Evolutionary conservation across 2,329 filamentous ascomycete species (phyloP), one percentile per base, ranked within the genome.

Genomic region (Diaporthe sp.): DNA sequence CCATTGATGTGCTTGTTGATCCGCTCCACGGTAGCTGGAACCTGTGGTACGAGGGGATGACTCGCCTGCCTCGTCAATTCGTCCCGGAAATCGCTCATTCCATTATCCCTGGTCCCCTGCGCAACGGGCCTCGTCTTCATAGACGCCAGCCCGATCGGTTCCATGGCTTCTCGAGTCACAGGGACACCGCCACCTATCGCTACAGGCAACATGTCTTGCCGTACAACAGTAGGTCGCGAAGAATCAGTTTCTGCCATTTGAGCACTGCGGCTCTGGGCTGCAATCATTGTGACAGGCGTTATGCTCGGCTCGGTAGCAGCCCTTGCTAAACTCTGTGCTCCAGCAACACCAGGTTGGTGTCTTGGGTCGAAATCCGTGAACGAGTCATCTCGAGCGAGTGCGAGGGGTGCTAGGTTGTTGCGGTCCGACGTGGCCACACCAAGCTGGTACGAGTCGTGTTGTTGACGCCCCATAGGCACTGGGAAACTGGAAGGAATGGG

Each of bases 361-460:
- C 44, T 53, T 53, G 32, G 32, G 25, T 15, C 32, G 7, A 8
- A 15, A 8, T 53, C 47, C 15, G 27, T 13, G 17, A 68, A 68
- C 9, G 63, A 47, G n/a, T 68, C 63, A 4, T 66, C 63, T 27
- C 63, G 63, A 39, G 47, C 22, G 32, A 68, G 63, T 50, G 30
- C 32, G 30, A 47, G 63, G 7, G 63, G 63, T 39, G 47, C 47
- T 27, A 68, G 32, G n/a, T 68, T 15, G 9, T 27, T 7, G 44
- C 12, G 30, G 30, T 12, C 32, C 30, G n/a, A n/a, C 7, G 22
- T 12, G 22, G 17, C 22, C 22, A 22, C 13, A 37, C 19, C 19
- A 17, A 32, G 61, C 61, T 37, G 63, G 10, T n/a, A 12, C 3
- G 50, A 27, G 22, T 37, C n/a, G 44, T 51, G 22, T 27, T 37